Base-by-base conservation (phyloP, 495 filamentous ascomycete genomes). In the Aspergillus carlsbadensis region DNA sequence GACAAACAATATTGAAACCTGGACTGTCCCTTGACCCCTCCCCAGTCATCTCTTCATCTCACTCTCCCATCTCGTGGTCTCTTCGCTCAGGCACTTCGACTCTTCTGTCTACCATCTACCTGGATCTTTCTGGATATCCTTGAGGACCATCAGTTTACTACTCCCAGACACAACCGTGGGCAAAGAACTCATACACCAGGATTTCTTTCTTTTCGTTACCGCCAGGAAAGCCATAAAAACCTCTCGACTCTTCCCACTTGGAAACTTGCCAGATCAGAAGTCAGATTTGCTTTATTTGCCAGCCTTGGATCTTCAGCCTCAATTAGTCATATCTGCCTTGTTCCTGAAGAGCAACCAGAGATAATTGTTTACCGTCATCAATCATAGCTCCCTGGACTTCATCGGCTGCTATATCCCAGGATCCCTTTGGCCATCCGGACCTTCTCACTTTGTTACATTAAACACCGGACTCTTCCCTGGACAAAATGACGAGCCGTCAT, bases 401-500 rank as follows among this genome's bases (percentile, higher is more conserved):
- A 50, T 59, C 65, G 49, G 57, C 65, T 59, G 29, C 59, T 57
- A 37, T 48, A 45, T 57, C 39, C 39, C 36, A 56, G 57, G 55
- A 50, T 54, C 52, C 35, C 58, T 64, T 61, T 67, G 69, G 62
- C 66, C 66, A 65, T 47, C 65, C 68, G 69, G 68, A 77, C 64
- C 67, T 69, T 68, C 58, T 65, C 44, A 34, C 57, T 62, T 63
- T 71, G 24, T 41, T 68, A 60, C 61, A 45, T 57, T 64, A 65
- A 65, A 67, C 59, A 61, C 58, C 55, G 59, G 65, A 62, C 61
- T 58, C 61, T 46, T 62, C 55, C 68, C 60, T 71, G 67, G 64
- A 70, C 70, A 75, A 63, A 57, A 79, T 78, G 69, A 72, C 76
- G 63, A 71, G 68, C 69, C 77, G 70, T 73, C 69, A 56, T 72